A percentile compares a stretch with the other conserved stretches of the same genome.
phyloP scores from a whole-genome alignment of 2,329 filamentous ascomycete species.

The Aspergillus oerlinghausenensis region DNA sequence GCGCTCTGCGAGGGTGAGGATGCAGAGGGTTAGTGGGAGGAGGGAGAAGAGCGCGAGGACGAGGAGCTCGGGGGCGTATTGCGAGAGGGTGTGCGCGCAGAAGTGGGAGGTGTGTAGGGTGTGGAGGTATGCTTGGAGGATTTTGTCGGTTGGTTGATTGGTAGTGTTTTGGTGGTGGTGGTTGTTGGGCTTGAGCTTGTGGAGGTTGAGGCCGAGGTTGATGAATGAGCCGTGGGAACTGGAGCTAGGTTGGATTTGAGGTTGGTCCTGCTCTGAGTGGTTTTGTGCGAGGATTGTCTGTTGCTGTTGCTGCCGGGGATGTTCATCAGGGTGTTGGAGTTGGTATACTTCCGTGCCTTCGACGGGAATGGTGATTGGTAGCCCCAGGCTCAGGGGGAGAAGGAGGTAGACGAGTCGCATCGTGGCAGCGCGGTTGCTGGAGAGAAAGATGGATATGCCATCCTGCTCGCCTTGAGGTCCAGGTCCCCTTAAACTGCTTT shows the following conservation, averaged over 20 bases:
- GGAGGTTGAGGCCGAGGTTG: neutral
- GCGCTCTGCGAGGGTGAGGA: constrained; percentile 6
- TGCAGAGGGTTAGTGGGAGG: constrained; percentile 5
- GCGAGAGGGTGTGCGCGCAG: neutral
- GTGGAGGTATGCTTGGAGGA: neutral
- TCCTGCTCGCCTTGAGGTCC: neutral
- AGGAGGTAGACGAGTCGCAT: neutral
- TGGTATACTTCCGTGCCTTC: neutral
- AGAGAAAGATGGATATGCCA: neutral
- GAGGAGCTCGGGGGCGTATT: constrained; percentile 5
- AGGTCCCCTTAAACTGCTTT: neutral
- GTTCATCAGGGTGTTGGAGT: neutral
- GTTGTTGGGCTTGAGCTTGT: neutral
- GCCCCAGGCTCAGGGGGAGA: neutral
- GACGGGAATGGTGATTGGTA: neutral
- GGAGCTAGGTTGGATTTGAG: too few species aligned
- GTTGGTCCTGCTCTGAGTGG: neutral
- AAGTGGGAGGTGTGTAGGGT: constrained; percentile 1
- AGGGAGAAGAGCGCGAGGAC: constrained; percentile 5
- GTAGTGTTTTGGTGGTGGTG: neutral
- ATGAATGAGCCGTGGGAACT: neutral
- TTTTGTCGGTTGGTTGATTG: neutral
- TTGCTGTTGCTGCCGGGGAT: neutral
- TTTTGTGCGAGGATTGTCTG: neutral
- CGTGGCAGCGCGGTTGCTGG: neutral